Base-by-base conservation (phyloP, 2,329 filamentous ascomycete species). In the Penicillium sp. region DNA sequence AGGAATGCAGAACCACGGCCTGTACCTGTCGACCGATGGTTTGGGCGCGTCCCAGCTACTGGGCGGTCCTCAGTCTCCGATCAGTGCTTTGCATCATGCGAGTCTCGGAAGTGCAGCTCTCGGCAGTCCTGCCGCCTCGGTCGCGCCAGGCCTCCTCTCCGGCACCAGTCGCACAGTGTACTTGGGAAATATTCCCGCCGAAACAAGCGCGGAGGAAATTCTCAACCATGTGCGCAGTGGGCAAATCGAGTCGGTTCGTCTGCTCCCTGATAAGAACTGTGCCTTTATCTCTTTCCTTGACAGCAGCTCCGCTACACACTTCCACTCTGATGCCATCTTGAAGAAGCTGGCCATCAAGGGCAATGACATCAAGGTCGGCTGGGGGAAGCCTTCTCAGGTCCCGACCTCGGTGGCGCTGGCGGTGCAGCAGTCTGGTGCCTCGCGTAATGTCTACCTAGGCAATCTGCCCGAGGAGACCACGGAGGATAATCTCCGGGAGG, bases 281-380 rank as follows among this genome's bases (percentile, higher is more conserved):
- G 95, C 95, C 60, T 99, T 99, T 84, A 98, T 99, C 76, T 99
- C 95, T 7, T 99, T 99, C 83, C 84, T 99, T 67, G 95, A 99
- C 74, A 93, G 93, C 71, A 97, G 93, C 81, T 97, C 95, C 33
- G 95, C 95, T 59, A 98, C 94, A 25, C 95, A 99, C 77, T 99
- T 99, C 82, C 95, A 99, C 83, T 99, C 95, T 22, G 95, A 99
- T 84, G 95, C 95, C 69, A 99, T 99, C 80, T 86, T 99, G 85
- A 99, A 99, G 85, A 99, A 98, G 85, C 87, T 99, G 75, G 93
- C 93, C 71, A 96, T 99, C 82, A 93, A 96, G 80, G 94, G 94
- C 28, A 95, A 98, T 82, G 95, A 99, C 77, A 97, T 99, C 83
- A 99, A 99, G 84, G 93, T 99, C 71, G 95, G 95, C 65, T 99